Percentiles rank a stretch among this genome's conserved stretches.
These are phyloP conservation scores for Tinospora cordifolia DNA, from an alignment of 164 flowering plant genomes.

Conservation along the genomic window DNA sequence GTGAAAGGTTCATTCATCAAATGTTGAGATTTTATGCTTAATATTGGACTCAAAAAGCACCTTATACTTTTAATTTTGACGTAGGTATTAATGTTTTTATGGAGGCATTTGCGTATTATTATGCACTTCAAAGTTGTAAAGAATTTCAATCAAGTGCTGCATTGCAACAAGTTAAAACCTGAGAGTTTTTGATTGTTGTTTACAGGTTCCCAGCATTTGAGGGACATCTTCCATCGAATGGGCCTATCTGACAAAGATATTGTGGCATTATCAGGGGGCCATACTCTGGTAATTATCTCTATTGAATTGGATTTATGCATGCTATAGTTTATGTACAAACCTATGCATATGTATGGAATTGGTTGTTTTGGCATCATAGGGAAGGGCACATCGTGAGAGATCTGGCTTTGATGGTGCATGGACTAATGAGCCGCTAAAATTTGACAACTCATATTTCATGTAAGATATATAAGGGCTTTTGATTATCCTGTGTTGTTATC, in stretches of 20 bases:
- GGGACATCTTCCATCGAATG: conserved; percentile 72
- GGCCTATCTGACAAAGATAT: conserved; percentile 87
- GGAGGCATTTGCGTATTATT: not conserved
- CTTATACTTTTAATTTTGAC: not conserved
- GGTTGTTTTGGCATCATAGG: conserved; percentile 29
- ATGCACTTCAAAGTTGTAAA: not conserved
- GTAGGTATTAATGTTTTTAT: not conserved
- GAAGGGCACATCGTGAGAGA: conserved; percentile 73
- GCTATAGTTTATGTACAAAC: not conserved
- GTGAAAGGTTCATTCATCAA: no score
- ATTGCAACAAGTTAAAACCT: not conserved
- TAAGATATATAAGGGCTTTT: conserved; percentile 24
- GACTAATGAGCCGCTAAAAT: conserved; percentile 68
- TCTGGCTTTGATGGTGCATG: conserved; percentile 84
- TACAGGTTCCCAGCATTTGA: conserved; percentile 66
- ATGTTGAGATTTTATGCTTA: not conserved
- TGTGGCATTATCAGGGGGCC: conserved; percentile 85
- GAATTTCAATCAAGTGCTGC: not conserved
- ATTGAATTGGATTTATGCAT: not conserved
- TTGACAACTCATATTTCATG: conserved; percentile 76
- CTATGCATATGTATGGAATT: not conserved
- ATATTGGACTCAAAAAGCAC: not conserved
- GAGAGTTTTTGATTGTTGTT: conserved; percentile 3
- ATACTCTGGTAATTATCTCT: conserved; percentile 58
- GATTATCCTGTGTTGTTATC: not conserved